A percentile compares a stretch with the other conserved stretches of the same genome.
Conservation (phyloP, 176 grass and related monocot genomes). For the Eleusine indica region DNA sequence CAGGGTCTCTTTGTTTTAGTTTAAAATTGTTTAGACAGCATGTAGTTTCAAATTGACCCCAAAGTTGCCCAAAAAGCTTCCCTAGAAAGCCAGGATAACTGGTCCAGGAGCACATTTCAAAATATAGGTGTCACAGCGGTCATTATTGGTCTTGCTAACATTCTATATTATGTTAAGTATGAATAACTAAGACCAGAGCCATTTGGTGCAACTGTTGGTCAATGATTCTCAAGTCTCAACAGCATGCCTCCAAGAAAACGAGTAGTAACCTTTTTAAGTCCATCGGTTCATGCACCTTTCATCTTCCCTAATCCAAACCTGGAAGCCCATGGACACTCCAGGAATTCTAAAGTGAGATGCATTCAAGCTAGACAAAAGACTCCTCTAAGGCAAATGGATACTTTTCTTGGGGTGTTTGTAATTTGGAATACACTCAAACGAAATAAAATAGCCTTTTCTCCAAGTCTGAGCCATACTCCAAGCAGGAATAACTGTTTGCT, state of each 20-base stretch:
- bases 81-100: neutral
- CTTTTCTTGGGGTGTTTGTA: neutral
- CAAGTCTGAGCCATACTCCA: neutral
- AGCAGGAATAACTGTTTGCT: neutral
- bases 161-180: neutral
- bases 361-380: neutral
- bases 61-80: neutral
- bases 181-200: neutral
- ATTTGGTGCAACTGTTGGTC: neutral
- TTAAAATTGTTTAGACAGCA: neutral
- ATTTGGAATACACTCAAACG: neutral
- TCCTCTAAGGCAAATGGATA: neutral
- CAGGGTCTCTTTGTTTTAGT: neutral
- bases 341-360: neutral
- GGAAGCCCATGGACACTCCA: neutral
- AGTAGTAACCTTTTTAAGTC: neutral
- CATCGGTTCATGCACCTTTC: neutral
- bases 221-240: neutral
- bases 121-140: neutral
- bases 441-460: neutral
- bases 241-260: neutral
- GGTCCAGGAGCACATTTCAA: slow-evolving; percentile 12
- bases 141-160: neutral
- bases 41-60: neutral
- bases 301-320: neutral